These are phyloP conservation scores for Peronosclerospora sorghi DNA, from an alignment of 352 stramenopile genomes.

Conservation along the genomic window DNA sequence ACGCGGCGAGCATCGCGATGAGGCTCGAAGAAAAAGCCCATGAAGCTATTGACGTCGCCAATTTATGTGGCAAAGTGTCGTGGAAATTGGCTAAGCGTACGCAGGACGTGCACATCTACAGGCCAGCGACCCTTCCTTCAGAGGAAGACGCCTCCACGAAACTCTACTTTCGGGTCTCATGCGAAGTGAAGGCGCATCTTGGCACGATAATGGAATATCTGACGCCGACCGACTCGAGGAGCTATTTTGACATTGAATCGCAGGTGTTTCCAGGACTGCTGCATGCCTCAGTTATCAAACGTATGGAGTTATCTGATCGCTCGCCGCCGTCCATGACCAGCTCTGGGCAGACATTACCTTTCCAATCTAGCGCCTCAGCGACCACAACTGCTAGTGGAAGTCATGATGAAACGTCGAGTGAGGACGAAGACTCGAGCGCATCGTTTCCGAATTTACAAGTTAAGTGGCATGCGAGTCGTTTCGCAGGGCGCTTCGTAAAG, in stretches of 20 bases:
- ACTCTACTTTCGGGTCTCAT: slow-evolving; percentile 77
- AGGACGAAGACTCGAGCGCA: slow-evolving; percentile 27
- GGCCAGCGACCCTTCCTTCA: slow-evolving; percentile 26
- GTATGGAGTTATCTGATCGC: slow-evolving; percentile 47
- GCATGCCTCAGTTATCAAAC: slow-evolving; percentile 69
- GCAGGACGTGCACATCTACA: slow-evolving; percentile 76
- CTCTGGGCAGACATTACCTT: slow-evolving; percentile 14
- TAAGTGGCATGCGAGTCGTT: slow-evolving; percentile 81
- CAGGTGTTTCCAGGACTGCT: slow-evolving; percentile 72
- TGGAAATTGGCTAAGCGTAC: slow-evolving; percentile 68
- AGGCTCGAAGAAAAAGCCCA: slow-evolving; percentile 68
- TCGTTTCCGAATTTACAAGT: slow-evolving; percentile 64
- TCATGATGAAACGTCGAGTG: slow-evolving; percentile 32
- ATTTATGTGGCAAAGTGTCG: slow-evolving; percentile 39
- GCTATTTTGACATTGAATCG: slow-evolving; percentile 73
- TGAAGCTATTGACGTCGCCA: slow-evolving; percentile 48
- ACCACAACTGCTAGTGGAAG: slow-evolving; percentile 21
- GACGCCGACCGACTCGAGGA: slow-evolving; percentile 48
- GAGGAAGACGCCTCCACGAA: slow-evolving; percentile 41
- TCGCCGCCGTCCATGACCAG: slow-evolving; percentile 3
- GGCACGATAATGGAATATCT: slow-evolving; percentile 77
- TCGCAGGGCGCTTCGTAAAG: slow-evolving; percentile 72
- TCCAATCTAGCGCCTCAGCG: slow-evolving; percentile 15
- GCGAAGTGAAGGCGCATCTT: slow-evolving; percentile 70
- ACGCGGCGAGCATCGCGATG: slow-evolving; percentile 38